phyloP scores from a whole-genome alignment of 2,329 filamentous ascomycete genomes.

The Aaosphaeria arxii region DNA sequence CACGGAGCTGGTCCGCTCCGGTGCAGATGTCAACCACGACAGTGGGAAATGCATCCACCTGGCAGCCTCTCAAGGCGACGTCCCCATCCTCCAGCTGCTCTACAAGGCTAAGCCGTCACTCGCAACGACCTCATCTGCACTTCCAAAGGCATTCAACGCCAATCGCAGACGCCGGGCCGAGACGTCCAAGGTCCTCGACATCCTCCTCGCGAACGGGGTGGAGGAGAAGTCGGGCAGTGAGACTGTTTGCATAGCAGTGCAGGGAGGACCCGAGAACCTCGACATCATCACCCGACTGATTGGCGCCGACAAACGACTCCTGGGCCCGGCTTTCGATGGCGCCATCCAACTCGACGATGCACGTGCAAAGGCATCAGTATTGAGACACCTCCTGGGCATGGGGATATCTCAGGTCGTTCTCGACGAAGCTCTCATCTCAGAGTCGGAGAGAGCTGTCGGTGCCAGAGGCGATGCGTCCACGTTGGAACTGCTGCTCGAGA shows the following conservation, averaged over 20 bases:
- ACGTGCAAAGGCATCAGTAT: constrained; percentile 22
- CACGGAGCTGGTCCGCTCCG: constrained; percentile 19
- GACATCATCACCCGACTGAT: constrained; percentile 30
- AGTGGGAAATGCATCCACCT: constrained; percentile 20
- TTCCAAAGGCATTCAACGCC: constrained; percentile 27
- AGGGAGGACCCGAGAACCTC: constrained; percentile 26
- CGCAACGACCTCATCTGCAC: constrained; percentile 18
- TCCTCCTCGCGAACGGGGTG: constrained; percentile 20
- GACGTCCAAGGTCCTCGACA: constrained; percentile 24
- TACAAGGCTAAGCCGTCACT: constrained; percentile 18
- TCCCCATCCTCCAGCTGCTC: constrained; percentile 22
- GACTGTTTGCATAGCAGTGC: constrained; percentile 23
- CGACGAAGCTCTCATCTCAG: constrained; percentile 23
- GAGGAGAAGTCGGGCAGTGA: constrained; percentile 20
- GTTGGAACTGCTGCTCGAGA: constrained; percentile 23
- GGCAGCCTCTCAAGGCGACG: constrained; percentile 27
- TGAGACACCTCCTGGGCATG: constrained; percentile 21
- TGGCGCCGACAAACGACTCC: constrained; percentile 15
- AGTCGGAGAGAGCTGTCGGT: constrained; percentile 17
- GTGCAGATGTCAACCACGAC: constrained; percentile 23
- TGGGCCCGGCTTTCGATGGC: constrained; percentile 25
- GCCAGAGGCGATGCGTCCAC: constrained; percentile 19
- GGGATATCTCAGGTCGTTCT: constrained; percentile 26
- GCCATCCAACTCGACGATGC: constrained; percentile 18
- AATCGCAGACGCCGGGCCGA: constrained; percentile 17